Conservation (phyloP, 179 eudicot genomes). For the Dionaea muscipula region DNA sequence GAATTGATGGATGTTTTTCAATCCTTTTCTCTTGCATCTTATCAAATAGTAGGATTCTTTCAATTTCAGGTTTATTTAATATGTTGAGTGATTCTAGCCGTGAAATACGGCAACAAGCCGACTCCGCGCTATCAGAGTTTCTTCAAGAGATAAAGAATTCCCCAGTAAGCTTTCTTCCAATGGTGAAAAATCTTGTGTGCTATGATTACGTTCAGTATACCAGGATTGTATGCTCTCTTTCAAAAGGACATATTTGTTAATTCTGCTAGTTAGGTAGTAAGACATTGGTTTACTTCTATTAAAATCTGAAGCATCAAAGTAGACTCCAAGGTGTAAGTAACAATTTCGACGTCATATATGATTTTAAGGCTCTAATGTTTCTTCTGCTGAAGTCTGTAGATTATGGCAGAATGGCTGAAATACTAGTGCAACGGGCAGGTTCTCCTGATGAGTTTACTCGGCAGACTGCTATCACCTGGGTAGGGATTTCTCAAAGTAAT, state of each 20-base stretch:
- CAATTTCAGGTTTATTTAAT: slow-evolving; percentile 75
- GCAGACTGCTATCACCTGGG: slow-evolving; percentile 95
- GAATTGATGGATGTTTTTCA: slow-evolving; percentile 4
- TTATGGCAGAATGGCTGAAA: slow-evolving; percentile 99
- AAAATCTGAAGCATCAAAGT: neutral
- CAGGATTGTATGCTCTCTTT: neutral
- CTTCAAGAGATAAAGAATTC: slow-evolving; percentile 95
- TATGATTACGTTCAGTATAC: neutral
- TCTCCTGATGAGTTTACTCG: slow-evolving; percentile 88
- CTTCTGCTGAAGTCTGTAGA: slow-evolving; percentile 85
- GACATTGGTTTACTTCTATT: neutral
- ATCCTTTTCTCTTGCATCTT: neutral
- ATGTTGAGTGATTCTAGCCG: slow-evolving; percentile 96
- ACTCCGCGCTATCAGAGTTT: slow-evolving; percentile 94
- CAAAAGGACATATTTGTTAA: neutral
- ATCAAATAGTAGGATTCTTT: slow-evolving; percentile 11
- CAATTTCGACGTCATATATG: slow-evolving; percentile 8
- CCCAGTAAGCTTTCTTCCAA: slow-evolving; percentile 49
- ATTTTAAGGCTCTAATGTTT: slow-evolving; percentile 26
- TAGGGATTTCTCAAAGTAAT: slow-evolving; percentile 21
- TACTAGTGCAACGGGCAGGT: slow-evolving; percentile 86
- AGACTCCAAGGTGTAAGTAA: neutral
- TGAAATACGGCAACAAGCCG: slow-evolving; percentile 98
- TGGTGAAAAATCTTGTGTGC: neutral
- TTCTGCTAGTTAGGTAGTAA: no score